Conservation (phyloP, 345 rosid genomes). For the Kandelia obovata region DNA sequence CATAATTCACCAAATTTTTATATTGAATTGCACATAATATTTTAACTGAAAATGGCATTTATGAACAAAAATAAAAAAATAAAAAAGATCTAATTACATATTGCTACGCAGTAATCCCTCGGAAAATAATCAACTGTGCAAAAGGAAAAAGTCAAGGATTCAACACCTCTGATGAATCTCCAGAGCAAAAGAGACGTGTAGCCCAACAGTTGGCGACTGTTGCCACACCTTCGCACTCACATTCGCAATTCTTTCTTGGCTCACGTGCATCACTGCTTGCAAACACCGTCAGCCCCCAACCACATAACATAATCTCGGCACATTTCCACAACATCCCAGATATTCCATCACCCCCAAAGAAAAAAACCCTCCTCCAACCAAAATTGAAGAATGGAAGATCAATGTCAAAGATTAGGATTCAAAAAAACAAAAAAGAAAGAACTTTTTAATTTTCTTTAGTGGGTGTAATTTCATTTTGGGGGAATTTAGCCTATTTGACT, state of each 20-base stretch:
- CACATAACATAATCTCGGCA: background rate
- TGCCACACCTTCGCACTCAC: background rate
- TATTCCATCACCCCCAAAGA: background rate
- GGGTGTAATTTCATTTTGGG: background rate
- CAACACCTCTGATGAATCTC: background rate
- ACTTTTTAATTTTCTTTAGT: background rate
- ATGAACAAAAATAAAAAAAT: constrained; percentile 3
- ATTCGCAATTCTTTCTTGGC: no score
- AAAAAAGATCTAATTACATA: constrained; percentile 21
- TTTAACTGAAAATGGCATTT: constrained; percentile 7
- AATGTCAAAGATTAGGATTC: background rate
- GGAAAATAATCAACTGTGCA: constrained; percentile 5
- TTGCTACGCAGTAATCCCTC: constrained; percentile 15
- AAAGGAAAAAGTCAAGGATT: background rate
- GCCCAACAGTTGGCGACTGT: background rate
- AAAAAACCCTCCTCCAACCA: background rate
- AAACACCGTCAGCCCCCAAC: background rate
- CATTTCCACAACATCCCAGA: background rate
- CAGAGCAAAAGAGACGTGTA: background rate
- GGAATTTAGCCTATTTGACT: constrained; percentile 3
- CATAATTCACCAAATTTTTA: no score
- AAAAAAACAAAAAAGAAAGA: background rate
- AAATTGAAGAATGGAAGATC: background rate
- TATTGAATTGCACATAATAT: background rate
- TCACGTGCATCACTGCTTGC: constrained; percentile 15